These are phyloP conservation scores for Theileria luwenshuni DNA, from an alignment of 169 alveolate genomes.

Conservation along the genomic window DNA sequence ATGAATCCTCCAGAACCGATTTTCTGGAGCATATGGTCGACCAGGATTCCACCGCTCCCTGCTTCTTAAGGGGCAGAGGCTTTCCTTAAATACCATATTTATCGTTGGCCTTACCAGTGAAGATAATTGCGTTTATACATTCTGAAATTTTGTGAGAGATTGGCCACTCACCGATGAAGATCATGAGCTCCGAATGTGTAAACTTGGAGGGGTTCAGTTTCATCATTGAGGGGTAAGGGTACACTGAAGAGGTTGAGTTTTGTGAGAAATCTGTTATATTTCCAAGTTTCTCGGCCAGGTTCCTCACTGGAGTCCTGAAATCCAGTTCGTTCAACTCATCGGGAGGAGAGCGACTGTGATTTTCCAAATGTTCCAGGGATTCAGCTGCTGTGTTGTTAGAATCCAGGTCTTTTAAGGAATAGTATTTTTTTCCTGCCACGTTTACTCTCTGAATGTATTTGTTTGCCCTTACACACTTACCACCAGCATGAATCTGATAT, in stretches of 20 bases:
- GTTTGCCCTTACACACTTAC: conserved; percentile 22
- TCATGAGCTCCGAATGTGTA: conserved; percentile 27
- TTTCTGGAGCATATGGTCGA: conserved; percentile 26
- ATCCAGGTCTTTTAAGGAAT: conserved; percentile 56
- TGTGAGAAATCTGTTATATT: neutral
- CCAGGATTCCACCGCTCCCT: conserved; percentile 27
- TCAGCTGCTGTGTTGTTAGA: conserved; percentile 10
- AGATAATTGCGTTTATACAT: conserved; percentile 11
- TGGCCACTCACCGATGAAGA: conserved; percentile 14
- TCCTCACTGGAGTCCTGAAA: conserved; percentile 24
- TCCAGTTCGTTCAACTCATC: conserved; percentile 1
- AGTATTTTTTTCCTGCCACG: conserved; percentile 43
- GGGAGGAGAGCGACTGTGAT: neutral
- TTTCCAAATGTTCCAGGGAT: neutral
- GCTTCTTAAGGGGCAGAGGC: conserved; percentile 11
- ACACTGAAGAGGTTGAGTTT: conserved; percentile 16
- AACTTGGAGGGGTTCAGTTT: conserved; percentile 10
- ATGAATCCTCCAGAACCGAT: neutral
- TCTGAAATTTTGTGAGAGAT: conserved; percentile 5
- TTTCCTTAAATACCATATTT: neutral
- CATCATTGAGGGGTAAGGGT: neutral
- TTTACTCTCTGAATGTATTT: conserved; percentile 20
- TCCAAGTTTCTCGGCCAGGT: neutral
- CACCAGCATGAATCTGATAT: conserved; percentile 60
- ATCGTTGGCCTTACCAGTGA: conserved; percentile 2